Conservation (phyloP, 176 grass and related monocot genomes). For the Typha latifolia region DNA sequence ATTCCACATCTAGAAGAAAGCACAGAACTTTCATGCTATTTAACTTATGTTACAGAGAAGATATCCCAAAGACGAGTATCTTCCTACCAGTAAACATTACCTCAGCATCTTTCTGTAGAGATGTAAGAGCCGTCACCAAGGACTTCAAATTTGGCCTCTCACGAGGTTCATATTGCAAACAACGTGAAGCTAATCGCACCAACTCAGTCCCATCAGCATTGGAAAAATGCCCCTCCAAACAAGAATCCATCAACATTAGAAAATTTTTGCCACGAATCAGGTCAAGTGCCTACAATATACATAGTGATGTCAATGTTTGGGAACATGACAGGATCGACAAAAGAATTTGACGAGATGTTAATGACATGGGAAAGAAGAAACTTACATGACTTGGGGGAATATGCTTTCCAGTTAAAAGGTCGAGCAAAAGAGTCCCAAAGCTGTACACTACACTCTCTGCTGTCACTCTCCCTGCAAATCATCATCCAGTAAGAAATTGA, state of each 20-base stretch:
- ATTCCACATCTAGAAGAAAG: neutral
- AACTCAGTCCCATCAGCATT: conserved; percentile 72
- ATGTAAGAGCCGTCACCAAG: conserved; percentile 52
- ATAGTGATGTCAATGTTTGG: neutral
- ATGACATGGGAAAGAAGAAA: conserved; percentile 9
- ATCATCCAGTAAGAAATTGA: conserved; percentile 9
- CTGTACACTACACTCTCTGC: conserved; percentile 34
- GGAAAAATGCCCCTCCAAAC: conserved; percentile 85
- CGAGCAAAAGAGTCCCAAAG: conserved; percentile 35
- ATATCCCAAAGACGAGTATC: conserved; percentile 6
- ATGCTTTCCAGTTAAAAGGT: conserved; percentile 34
- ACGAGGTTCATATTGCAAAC: conserved; percentile 80
- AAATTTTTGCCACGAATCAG: conserved; percentile 78
- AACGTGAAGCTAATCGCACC: conserved; percentile 77
- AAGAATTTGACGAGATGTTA: neutral
- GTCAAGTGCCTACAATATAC: conserved; percentile 57
- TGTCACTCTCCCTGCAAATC: conserved; percentile 29
- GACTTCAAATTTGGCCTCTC: conserved; percentile 73
- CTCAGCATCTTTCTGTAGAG: conserved; percentile 67
- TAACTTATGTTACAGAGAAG: neutral
- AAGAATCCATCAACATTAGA: conserved; percentile 75
- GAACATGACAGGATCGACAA: too few relatives aligned
- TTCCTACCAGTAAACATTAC: conserved; percentile 28
- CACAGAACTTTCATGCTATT: neutral
- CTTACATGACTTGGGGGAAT: conserved; percentile 34